Evolutionary conservation across 2,329 filamentous ascomycete species (phyloP), one percentile per base, ranked within the genome.

Genomic region (Lecanosticta acicola): DNA sequence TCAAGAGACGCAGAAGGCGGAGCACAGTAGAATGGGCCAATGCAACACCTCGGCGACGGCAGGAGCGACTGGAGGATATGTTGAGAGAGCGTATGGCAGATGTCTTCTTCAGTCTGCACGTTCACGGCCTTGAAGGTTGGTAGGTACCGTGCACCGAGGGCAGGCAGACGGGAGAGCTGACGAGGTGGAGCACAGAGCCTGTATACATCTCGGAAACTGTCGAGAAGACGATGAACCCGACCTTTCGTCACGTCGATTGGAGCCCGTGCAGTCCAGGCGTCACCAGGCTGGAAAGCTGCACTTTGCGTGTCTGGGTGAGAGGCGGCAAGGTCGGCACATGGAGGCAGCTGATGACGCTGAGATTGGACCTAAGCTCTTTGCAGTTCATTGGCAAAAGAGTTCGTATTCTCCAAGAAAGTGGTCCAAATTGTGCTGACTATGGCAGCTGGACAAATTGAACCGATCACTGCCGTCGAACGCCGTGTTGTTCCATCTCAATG

Each of bases 121-220:
- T 83, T 37, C 71, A 78, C 1, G 78, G 70, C 3, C 68, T 80
- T 41, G 61, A 67, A 57, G 67, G 66, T 66, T 46, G 54, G 62
- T 53, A 41, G 2, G 19, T 43, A 17, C 14, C 40, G n/a, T 21
- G 19, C 7, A 16, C 20, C 8, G 19, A 24, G n/a, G 21, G 42
- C 20, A 17, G 39, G 26, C 21, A 29, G 24, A 26, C 39, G 18
- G 43, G 36, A 45, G 17, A 29, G 44, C 55, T 59, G 50, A 60
- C 36, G 32, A 51, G 11, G 5, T 16, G 17, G 13, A 36, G 39
- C 21, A 68, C 75, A 38, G 83, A 87, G 13, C 89, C 91, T 0
- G 70, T 96, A n/a, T 96, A 96, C 65, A 79, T 95, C 58, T 95
- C 89, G 61, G 91, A 97, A 68, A 74, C 85, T 17, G 78, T 55